Base-by-base conservation (phyloP, 345 rosid species). In the Aquilaria malaccensis region DNA sequence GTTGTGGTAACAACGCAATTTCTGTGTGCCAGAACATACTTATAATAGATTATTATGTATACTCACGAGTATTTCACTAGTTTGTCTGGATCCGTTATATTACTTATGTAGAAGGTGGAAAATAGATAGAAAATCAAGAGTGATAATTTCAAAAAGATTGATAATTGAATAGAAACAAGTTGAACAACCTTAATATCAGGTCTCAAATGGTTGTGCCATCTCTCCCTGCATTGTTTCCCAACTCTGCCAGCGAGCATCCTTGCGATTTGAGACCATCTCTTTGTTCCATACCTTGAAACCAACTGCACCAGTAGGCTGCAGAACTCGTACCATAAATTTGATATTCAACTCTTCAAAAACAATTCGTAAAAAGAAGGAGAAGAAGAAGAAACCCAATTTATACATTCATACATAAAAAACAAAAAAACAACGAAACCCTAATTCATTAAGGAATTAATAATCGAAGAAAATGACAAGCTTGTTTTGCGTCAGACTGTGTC, bases 131-230 rank as follows among this genome's bases (percentile, higher is more conserved):
- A 37, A 37, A 37, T 37, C 43, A 37, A 37, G 43, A 37, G 7
- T 37, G 7, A 5, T 37, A 37, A 37, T 9, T 37, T 3, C 43
- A 37, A 37, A 9, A 37, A 37, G 43, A 37, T 37, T 37, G 43
- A 37, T 37, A 37, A 37, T 9, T 37, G 43, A 9, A 37, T 37
- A 37, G n/a, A 29, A 66, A 13, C 3, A 3, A 52, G 10, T 9
- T 52, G 13, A 52, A 11, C 15, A 66, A 91, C 97, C 97, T 69
- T 91, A 61, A 91, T 88, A 60, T 91, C 83, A 2, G 94, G 89
- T 76, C 82, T 81, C 67, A 91, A 55, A 80, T 91, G 97, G 70
- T 88, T 88, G 68, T 84, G 84, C 97, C 97, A 91, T 72, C 97
- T 81, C 58, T 91, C 97, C 54, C 97, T 73, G 61, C 97, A 91